Percentiles rank a stretch among this genome's conserved stretches.
Evolutionary conservation across 2,329 filamentous ascomycete species (phyloP).

Genomic region (Claviceps citrina): DNA sequence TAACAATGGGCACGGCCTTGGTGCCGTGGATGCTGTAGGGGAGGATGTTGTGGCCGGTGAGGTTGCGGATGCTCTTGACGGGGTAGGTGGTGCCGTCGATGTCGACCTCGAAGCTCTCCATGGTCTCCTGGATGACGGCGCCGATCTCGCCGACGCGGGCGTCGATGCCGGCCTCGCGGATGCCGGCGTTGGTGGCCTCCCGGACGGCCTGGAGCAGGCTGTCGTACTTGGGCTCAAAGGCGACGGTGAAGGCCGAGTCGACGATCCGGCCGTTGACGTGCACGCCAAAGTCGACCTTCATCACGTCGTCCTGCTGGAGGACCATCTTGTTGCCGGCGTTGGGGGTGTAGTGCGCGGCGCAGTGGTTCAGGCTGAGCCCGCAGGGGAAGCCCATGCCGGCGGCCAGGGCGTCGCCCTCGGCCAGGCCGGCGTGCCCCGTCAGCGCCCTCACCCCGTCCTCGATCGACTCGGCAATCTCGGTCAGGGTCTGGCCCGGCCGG

Average conservation of each 20-base stretch:
- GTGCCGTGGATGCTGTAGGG: slow-evolving; percentile 82
- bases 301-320: slow-evolving; percentile 56
- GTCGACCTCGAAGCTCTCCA: slow-evolving; percentile 87
- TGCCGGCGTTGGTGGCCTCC: slow-evolving; percentile 70
- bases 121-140: slow-evolving; percentile 70
- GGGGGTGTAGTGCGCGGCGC: slow-evolving; percentile 73
- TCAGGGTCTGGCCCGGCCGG: slow-evolving; percentile 65
- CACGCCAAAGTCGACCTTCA: slow-evolving; percentile 73
- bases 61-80: slow-evolving; percentile 71
- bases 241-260: slow-evolving; percentile 66
- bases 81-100: slow-evolving; percentile 64
- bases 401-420: slow-evolving; percentile 62
- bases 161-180: slow-evolving; percentile 76
- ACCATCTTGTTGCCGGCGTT: slow-evolving; percentile 74
- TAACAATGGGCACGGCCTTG: slow-evolving; percentile 89
- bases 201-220: slow-evolving; percentile 58
- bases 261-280: slow-evolving; percentile 70
- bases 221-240: slow-evolving; percentile 61
- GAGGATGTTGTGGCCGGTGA: slow-evolving; percentile 80
- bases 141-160: slow-evolving; percentile 78
- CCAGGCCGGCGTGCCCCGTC: slow-evolving; percentile 59
- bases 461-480: slow-evolving; percentile 74
- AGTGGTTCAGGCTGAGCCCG: slow-evolving; percentile 70
- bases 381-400: slow-evolving; percentile 80
- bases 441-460: slow-evolving; percentile 67